Evolutionary conservation across 1,284 basidiomycete genomes (phyloP), one percentile per base, ranked within the genome.

Genomic region (Ceratorhiza oryzae-sativae): DNA sequence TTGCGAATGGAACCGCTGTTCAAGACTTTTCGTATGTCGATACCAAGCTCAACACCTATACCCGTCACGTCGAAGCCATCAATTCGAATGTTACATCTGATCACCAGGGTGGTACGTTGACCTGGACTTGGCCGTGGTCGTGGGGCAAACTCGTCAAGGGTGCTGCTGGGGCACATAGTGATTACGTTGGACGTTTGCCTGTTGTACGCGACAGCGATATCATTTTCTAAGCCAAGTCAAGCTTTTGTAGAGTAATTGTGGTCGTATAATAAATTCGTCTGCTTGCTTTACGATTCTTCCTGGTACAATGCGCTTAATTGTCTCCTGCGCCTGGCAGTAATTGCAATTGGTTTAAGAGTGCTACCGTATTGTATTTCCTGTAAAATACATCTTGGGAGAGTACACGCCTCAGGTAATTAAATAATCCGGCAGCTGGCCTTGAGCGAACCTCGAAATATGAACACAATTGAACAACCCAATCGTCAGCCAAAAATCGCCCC

Each of bases 11-110:
- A 46, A 90, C 88, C 1, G 90, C 82, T 78, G 86, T 85, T 78
- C 91, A 92, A 78, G 85, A 84, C 9, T 87, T 92, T 79, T 80
- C 78, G 53, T 93, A 92, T 76, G 74, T 78, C 10, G 90, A 92
- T 77, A 75, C 77, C 25, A 78, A 79, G 9, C 88, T 87, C 55
- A 89, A 91, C 79, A 90, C 89, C 0, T 92, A 85, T 78, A 79
- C 80, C 62, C 83, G 90, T 68, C 77, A 82, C 34, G 90, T 93
- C 68, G 83, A 86, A 72, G 87, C 88, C 1, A 84, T 83, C 8
- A 81, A 85, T 75, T 86, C 88, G 77, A 83, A 83, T 75, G 89
- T 92, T 76, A 86, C 86, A 8, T 81, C 85, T 32, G 87, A 92
- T 76, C 78, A 82, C 60, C 81, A 89, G 74, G 81, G 85, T 70